Percentiles rank a stretch among this genome's conserved stretches.
Conservation (phyloP, 2,329 filamentous ascomycete species). For the Xylariaceae sp. region DNA sequence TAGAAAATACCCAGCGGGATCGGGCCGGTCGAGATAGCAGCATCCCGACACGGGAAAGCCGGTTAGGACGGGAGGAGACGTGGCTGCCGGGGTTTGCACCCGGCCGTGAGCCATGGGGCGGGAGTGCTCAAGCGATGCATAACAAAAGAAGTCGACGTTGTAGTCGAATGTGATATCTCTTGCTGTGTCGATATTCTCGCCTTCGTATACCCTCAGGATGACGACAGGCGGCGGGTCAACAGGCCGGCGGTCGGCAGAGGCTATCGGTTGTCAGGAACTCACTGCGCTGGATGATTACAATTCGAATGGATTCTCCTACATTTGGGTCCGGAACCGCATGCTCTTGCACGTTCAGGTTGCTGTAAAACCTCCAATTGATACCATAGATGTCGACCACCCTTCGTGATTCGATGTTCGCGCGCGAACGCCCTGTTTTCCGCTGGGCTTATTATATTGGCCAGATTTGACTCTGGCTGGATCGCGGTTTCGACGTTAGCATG, state of each 20-base stretch:
- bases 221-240: conserved; percentile 95
- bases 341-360: conserved; percentile 90
- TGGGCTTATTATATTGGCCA: conserved; percentile 28
- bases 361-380: conserved; percentile 88
- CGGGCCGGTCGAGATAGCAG: conserved; percentile 89
- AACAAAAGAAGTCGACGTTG: conserved; percentile 97
- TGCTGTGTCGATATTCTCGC: conserved; percentile 60
- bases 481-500: conserved; percentile 14
- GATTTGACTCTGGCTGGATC: conserved; percentile 31
- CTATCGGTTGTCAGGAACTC: conserved; percentile 45
- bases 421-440: conserved; percentile 26
- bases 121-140: conserved; percentile 85
- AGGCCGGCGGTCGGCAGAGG: conserved; percentile 84
- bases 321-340: conserved; percentile 93
- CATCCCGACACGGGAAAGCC: conserved; percentile 95
- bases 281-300: conserved; percentile 14
- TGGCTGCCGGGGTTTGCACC: conserved; percentile 66
- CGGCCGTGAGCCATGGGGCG: conserved; percentile 82
- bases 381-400: conserved; percentile 74
- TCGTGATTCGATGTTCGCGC: conserved; percentile 58
- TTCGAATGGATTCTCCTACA: conserved; percentile 55
- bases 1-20: conserved; percentile 86
- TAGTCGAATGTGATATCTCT: conserved; percentile 85
- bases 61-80: conserved; percentile 81
- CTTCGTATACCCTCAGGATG: conserved; percentile 83